phyloP scores from a whole-genome alignment of 371 early-diverging fungal species.

The Encephalitozoon hellem region DNA sequence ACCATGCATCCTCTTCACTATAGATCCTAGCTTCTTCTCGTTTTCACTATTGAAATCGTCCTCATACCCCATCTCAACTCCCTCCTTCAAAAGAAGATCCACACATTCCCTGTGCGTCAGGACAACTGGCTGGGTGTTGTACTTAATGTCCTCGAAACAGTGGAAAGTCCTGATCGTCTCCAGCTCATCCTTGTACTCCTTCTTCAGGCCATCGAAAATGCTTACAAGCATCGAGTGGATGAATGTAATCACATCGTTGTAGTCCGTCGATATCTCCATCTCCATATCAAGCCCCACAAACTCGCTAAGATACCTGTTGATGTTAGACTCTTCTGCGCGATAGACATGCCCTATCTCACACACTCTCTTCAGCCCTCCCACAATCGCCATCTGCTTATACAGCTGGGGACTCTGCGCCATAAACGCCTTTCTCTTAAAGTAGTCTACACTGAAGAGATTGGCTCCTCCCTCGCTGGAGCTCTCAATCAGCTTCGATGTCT shows the following conservation, averaged over 20 bases:
- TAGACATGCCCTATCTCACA: constrained; percentile 98
- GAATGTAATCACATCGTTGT: constrained; percentile 83
- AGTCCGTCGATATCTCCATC: constrained; percentile 92
- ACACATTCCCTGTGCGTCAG: constrained; percentile 81
- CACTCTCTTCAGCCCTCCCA: constrained; percentile 89
- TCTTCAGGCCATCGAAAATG: constrained; percentile 76
- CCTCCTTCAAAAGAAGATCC: constrained; percentile 71
- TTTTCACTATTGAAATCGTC: constrained; percentile 68
- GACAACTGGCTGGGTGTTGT: constrained; percentile 72
- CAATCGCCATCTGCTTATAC: constrained; percentile 98
- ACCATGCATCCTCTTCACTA: constrained; percentile 82
- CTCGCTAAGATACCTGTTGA: constrained; percentile 98
- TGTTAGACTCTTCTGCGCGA: constrained; percentile 95
- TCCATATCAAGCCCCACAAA: constrained; percentile 98
- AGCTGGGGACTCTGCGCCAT: constrained; percentile 98
- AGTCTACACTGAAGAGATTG: constrained; percentile 87
- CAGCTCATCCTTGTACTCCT: constrained; percentile 71
- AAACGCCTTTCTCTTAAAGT: constrained; percentile 84
- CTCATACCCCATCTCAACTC: constrained; percentile 77
- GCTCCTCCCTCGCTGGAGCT: constrained; percentile 96
- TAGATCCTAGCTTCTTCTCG: constrained; percentile 79
- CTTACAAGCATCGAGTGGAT: constrained; percentile 79
- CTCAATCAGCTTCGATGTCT: constrained; percentile 89
- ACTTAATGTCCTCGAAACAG: constrained; percentile 78
- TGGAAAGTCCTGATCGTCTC: constrained; percentile 78